These are phyloP conservation scores for Spathaspora girioi DNA, from an alignment of 805 yeast species.

Conservation along the genomic window DNA sequence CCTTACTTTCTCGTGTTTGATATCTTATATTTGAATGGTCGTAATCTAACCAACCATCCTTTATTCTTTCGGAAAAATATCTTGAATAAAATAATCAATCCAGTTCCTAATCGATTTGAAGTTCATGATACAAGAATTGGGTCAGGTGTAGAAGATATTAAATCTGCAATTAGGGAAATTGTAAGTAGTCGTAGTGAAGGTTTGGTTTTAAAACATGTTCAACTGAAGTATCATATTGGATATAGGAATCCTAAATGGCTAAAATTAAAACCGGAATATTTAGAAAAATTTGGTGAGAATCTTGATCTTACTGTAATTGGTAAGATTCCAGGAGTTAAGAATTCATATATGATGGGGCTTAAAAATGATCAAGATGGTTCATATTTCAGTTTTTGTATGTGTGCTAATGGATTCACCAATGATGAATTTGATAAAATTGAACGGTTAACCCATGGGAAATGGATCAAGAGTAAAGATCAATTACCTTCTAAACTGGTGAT, in stretches of 20 bases:
- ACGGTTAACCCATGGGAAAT: conserved; percentile 52
- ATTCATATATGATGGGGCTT: conserved; percentile 72
- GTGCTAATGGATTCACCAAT: conserved; percentile 79
- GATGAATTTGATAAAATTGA: conserved; percentile 60
- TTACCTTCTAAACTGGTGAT: conserved; percentile 41
- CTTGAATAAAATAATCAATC: conserved; percentile 42
- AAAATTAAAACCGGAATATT: conserved; percentile 87
- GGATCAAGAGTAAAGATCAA: conserved; percentile 43
- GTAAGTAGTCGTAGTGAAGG: conserved; percentile 76
- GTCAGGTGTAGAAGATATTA: conserved; percentile 48
- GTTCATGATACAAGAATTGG: conserved; percentile 41
- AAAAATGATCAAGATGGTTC: conserved; percentile 39
- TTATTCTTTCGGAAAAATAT: conserved; percentile 54
- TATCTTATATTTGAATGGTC: conserved; percentile 65
- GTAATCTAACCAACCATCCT: conserved; percentile 51
- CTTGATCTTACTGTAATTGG: conserved; percentile 81
- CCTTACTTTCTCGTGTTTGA: conserved; percentile 73
- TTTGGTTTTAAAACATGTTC: conserved; percentile 64
- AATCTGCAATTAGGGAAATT: conserved; percentile 51
- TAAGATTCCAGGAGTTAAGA: conserved; percentile 66
- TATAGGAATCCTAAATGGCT: conserved; percentile 65
- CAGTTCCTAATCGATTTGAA: conserved; percentile 48
- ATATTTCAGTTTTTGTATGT: conserved; percentile 68
- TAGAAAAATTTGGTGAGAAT: conserved; percentile 82
- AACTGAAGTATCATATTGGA: conserved; percentile 53